Conservation (phyloP, 78 protist species). For the Dictyostelium brefeldianum region DNA sequence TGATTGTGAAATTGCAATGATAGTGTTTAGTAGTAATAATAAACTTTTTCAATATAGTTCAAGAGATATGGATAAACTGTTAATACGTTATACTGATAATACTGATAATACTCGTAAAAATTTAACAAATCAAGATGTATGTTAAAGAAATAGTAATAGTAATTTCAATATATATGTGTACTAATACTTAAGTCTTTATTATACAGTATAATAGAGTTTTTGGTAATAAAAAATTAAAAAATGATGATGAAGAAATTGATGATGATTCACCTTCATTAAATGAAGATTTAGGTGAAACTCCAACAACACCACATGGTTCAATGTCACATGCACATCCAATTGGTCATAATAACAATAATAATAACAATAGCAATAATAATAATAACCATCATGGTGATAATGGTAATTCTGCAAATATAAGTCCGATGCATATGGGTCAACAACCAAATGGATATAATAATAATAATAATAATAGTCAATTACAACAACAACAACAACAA, state of each 20-base stretch:
- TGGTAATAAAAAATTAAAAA: conserved; percentile 55
- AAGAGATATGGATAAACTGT: conserved; percentile 72
- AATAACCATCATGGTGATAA: background rate
- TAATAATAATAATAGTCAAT: background rate
- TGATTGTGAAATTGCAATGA: conserved; percentile 89
- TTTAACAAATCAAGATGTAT: conserved; percentile 70
- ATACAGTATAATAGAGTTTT: conserved; percentile 62
- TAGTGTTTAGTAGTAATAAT: conserved; percentile 83
- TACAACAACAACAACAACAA: conserved; percentile 22
- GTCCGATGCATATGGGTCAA: background rate
- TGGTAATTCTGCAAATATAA: conserved; percentile 6
- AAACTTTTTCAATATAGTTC: conserved; percentile 79
- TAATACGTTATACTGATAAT: conserved; percentile 77
- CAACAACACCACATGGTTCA: conserved; percentile 36
- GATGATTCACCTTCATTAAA: conserved; percentile 23
- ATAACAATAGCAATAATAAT: background rate
- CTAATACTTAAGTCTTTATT: background rate
- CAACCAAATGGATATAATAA: background rate
- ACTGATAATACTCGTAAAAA: conserved; percentile 40
- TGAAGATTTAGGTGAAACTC: conserved; percentile 59
- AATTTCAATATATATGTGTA: too few species aligned
- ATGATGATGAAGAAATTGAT: conserved; percentile 28
- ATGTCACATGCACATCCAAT: background rate
- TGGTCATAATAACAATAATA: background rate
- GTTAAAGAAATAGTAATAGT: too few species aligned